phyloP scores from a whole-genome alignment of 768 basidiomycete species.

The Obba rivulosa region DNA sequence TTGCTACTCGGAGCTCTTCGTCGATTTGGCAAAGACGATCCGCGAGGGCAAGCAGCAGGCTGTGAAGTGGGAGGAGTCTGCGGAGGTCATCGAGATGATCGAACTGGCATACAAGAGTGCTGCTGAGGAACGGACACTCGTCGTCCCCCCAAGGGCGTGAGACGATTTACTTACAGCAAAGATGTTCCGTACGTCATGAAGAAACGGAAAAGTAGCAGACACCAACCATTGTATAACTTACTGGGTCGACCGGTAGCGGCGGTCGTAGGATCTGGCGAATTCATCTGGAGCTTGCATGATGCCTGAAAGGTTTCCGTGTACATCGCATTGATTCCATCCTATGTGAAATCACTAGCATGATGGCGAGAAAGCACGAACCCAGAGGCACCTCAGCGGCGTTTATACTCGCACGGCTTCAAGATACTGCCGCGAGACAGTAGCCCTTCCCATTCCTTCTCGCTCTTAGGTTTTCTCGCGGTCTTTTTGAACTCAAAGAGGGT shows the following conservation, averaged over 20 bases:
- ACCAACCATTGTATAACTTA: no score
- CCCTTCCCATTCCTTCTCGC: conserved; percentile 55
- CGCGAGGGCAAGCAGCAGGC: conserved; percentile 44
- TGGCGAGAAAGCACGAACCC: no score
- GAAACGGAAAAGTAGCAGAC: no score
- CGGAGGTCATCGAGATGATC: conserved; percentile 68
- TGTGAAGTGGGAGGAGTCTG: conserved; percentile 73
- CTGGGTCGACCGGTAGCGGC: no score
- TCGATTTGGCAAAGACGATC: conserved; percentile 61
- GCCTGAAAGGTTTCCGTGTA: no score
- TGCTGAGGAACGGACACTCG: conserved; percentile 47
- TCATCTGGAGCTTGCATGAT: no score
- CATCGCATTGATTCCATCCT: neutral
- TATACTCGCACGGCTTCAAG: conserved; percentile 91
- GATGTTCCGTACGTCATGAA: no score
- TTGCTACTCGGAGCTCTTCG: conserved; percentile 56
- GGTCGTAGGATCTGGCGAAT: no score
- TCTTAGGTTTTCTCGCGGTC: conserved; percentile 37
- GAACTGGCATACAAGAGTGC: conserved; percentile 69
- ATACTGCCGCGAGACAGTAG: conserved; percentile 48
- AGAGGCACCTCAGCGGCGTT: conserved; percentile 67
- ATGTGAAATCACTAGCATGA: no score
- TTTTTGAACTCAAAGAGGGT: conserved; percentile 79
- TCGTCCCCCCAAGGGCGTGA: conserved; percentile 21
- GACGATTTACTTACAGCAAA: no score